Conservation (phyloP, 2,329 filamentous ascomycete species). For the Cercospora zeina region DNA sequence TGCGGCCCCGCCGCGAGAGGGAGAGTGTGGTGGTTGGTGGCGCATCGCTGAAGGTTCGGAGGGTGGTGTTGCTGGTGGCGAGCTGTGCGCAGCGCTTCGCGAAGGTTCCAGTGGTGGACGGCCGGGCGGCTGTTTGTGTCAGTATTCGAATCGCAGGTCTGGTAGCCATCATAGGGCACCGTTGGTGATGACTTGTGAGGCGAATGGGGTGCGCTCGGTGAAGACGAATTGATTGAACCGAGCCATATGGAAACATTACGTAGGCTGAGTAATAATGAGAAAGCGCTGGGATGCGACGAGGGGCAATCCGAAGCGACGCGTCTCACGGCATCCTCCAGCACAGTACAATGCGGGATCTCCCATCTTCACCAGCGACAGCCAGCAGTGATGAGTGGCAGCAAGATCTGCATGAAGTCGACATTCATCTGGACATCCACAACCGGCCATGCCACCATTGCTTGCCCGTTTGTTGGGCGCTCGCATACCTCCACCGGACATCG, state of each 20-base stretch:
- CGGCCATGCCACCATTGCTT: no score
- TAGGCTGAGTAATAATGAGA: conserved; percentile 4
- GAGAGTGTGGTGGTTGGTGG: conserved; percentile 30
- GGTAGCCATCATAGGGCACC: background rate
- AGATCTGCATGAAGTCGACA: no score
- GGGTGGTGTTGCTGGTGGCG: conserved; percentile 4
- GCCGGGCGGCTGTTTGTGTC: background rate
- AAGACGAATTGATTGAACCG: background rate
- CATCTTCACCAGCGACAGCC: no score
- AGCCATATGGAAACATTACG: conserved; percentile 5
- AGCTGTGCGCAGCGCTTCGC: background rate
- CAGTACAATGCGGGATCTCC: no score
- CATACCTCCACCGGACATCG: no score
- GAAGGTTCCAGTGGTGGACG: background rate
- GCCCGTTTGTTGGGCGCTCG: no score
- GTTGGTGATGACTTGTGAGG: background rate
- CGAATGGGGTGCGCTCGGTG: background rate
- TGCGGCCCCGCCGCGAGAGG: conserved; percentile 28
- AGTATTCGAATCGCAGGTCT: conserved; percentile 10
- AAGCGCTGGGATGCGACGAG: background rate
- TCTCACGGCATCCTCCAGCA: no score
- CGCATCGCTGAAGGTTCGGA: conserved; percentile 28
- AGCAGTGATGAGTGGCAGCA: no score
- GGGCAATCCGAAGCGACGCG: no score
- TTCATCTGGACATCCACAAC: no score